phyloP scores from a whole-genome alignment of 2,329 filamentous ascomycete species.

The Aspergillus unguis region DNA sequence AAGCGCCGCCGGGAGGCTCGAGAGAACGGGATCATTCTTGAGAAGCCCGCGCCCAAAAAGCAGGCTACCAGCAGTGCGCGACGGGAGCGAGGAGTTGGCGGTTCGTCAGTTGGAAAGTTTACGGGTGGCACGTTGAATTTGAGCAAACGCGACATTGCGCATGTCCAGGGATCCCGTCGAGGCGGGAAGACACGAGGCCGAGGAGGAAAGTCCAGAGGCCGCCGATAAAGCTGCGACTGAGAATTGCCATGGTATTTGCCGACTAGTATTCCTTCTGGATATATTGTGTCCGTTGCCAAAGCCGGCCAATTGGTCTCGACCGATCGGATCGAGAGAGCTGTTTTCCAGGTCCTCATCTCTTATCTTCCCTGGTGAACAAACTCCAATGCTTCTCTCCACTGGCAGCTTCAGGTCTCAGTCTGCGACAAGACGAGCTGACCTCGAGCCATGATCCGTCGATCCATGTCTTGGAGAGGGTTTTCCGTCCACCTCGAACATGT shows the following conservation, averaged over 20 bases:
- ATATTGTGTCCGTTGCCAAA: background rate
- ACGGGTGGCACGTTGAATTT: constrained; percentile 74
- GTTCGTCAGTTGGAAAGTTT: constrained; percentile 76
- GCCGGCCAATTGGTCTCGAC: background rate
- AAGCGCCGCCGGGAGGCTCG: constrained; percentile 73
- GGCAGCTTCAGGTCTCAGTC: constrained; percentile 3
- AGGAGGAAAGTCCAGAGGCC: constrained; percentile 11
- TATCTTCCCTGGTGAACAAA: constrained; percentile 2
- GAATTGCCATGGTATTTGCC: background rate
- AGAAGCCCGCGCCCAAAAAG: constrained; percentile 49
- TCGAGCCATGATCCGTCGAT: background rate
- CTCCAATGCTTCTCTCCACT: background rate
- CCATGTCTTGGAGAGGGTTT: background rate
- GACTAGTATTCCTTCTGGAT: background rate
- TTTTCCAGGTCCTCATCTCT: background rate
- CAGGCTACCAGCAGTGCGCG: constrained; percentile 36
- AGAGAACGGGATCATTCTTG: constrained; percentile 88
- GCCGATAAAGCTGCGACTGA: constrained; percentile 19
- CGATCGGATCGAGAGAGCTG: background rate
- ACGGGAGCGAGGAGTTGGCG: constrained; percentile 64
- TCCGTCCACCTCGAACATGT: no score
- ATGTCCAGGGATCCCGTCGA: constrained; percentile 47
- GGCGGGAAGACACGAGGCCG: background rate
- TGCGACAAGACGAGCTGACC: background rate
- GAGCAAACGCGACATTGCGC: constrained; percentile 70